These are phyloP conservation scores for Entophlyctis luteolus DNA, from an alignment of 192 early-diverging fungal genomes.

Conservation along the genomic window DNA sequence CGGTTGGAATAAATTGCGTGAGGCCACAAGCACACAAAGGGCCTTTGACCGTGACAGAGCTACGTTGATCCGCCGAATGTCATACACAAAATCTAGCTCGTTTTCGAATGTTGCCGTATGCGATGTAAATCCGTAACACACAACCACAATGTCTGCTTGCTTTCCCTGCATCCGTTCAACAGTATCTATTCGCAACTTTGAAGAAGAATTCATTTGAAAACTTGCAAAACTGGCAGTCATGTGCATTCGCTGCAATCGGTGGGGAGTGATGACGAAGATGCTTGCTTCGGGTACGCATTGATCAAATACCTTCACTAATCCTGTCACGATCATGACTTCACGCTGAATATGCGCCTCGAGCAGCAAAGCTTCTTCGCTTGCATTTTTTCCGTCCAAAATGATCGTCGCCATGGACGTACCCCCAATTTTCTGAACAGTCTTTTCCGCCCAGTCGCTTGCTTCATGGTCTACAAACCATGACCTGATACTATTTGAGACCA, in stretches of 20 bases:
- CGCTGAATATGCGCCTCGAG: not conserved
- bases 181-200: slow-evolving; percentile 24
- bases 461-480: too few relatives aligned
- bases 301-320: slow-evolving; percentile 15
- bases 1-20: slow-evolving; percentile 12
- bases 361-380: not conserved
- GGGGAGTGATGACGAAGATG: slow-evolving; percentile 37
- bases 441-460: not conserved
- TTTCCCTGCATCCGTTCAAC: slow-evolving; percentile 40
- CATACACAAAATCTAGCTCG: slow-evolving; percentile 34
- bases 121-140: slow-evolving; percentile 48
- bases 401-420: not conserved
- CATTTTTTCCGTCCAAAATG: not conserved
- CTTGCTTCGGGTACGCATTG: not conserved
- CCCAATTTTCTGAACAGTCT: not conserved
- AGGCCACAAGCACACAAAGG: slow-evolving; percentile 30
- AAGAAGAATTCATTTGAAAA: not conserved
- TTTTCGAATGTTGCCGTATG: slow-evolving; percentile 23
- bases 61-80: slow-evolving; percentile 35
- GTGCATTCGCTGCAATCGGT: slow-evolving; percentile 30
- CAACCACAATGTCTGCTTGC: slow-evolving; percentile 57
- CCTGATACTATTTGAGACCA: not conserved
- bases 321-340: slow-evolving; percentile 23
- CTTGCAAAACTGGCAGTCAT: not conserved
- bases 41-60: slow-evolving; percentile 33